Evolutionary conservation across 192 early-diverging fungal genomes (phyloP).

Genomic region (Backusella morwellensis): DNA sequence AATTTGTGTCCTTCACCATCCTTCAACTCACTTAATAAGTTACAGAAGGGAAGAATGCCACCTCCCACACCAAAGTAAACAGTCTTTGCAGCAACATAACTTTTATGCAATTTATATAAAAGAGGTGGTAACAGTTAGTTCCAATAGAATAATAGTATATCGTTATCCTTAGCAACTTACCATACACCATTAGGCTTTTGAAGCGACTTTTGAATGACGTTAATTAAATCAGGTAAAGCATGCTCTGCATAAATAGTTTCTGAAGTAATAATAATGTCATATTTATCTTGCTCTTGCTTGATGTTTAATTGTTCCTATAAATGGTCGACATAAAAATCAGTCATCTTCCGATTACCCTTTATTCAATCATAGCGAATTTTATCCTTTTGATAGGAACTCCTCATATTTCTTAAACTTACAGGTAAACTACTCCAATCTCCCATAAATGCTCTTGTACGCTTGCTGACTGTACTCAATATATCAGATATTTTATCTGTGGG

Average conservation of each 20-base stretch:
- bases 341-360: neutral
- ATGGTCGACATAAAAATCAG: neutral
- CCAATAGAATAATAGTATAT: neutral
- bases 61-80: constrained; percentile 96
- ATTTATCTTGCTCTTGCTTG: constrained; percentile 50
- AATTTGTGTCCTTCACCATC: constrained; percentile 29
- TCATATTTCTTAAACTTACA: constrained; percentile 11
- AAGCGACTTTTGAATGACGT: constrained; percentile 57
- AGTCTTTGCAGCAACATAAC: constrained; percentile 86
- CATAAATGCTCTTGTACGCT: constrained; percentile 55
- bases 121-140: neutral
- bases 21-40: constrained; percentile 49
- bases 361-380: neutral
- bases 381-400: neutral
- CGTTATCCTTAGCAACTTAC: constrained; percentile 17
- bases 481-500: constrained; percentile 26
- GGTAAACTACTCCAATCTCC: constrained; percentile 67
- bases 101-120: constrained; percentile 15
- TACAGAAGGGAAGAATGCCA: constrained; percentile 71
- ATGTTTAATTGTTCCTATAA: constrained; percentile 43
- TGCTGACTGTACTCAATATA: constrained; percentile 27
- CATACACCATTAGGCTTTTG: constrained; percentile 48
- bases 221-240: constrained; percentile 59
- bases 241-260: constrained; percentile 76
- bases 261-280: constrained; percentile 71